Evolutionary conservation across 2,329 filamentous ascomycete species (phyloP).

Genomic region (Fusarium staphyleae): DNA sequence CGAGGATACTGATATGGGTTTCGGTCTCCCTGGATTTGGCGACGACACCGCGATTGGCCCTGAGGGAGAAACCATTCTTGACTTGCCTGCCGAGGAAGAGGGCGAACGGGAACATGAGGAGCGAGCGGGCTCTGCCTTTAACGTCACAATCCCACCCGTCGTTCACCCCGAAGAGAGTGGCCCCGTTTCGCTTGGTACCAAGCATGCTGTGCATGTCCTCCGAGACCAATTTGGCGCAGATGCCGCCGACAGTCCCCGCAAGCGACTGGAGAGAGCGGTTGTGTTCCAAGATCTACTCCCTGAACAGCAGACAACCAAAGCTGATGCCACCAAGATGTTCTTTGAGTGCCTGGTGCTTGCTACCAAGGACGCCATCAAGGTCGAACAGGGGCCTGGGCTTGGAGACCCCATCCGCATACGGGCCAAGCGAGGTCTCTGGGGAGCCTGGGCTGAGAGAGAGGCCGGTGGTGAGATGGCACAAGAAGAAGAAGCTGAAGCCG

Average conservation of each 20-base stretch:
- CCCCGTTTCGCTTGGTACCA: constrained; percentile 87
- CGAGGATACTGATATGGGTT: constrained; percentile 65
- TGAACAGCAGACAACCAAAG: constrained; percentile 78
- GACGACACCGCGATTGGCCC: constrained; percentile 61
- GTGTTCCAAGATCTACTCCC: constrained; percentile 93
- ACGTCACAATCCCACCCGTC: constrained; percentile 78
- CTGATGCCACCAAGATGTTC: constrained; percentile 99
- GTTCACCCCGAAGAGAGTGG: constrained; percentile 85
- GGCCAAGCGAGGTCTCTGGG: constrained; percentile 96
- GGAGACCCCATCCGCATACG: constrained; percentile 83
- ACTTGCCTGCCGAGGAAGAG: constrained; percentile 68
- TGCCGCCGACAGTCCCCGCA: constrained; percentile 71
- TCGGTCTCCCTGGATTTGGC: constrained; percentile 56
- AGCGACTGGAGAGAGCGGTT: constrained; percentile 77
- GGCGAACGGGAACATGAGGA: constrained; percentile 55
- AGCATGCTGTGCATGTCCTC: constrained; percentile 93
- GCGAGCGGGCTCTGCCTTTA: constrained; percentile 67
- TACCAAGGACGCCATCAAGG: constrained; percentile 97
- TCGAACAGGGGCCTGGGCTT: constrained; percentile 82
- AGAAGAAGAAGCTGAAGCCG: constrained; percentile 57
- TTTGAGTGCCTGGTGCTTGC: constrained; percentile 95
- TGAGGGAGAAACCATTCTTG: constrained; percentile 68
- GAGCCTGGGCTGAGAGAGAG: constrained; percentile 87
- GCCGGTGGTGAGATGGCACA: constrained; percentile 68
- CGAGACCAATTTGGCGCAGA: constrained; percentile 84